Percentiles rank a stretch among this genome's conserved stretches.
These are phyloP conservation scores for Metarhizium sp. DNA, from an alignment of 2,329 filamentous ascomycete genomes.

Conservation along the genomic window DNA sequence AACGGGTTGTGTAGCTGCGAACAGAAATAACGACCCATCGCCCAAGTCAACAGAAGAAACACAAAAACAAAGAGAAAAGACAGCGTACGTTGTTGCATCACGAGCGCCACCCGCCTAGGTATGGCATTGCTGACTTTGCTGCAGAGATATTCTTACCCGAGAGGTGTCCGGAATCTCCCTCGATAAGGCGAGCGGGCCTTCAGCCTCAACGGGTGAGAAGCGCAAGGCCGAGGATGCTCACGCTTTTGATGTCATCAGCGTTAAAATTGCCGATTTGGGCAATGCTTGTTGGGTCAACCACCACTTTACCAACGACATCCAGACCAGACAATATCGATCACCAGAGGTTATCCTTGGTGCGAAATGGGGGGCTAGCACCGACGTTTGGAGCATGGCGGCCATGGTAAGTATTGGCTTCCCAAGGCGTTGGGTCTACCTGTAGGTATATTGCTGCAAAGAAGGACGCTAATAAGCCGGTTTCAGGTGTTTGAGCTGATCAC, in stretches of 20 bases:
- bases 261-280: slow-evolving; percentile 96
- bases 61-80: slow-evolving; percentile 83
- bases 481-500: slow-evolving; percentile 97
- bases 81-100: slow-evolving; percentile 56
- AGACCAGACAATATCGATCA: slow-evolving; percentile 93
- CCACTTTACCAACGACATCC: slow-evolving; percentile 98
- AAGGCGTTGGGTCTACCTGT: not conserved
- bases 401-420: slow-evolving; percentile 61
- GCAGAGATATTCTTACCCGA: slow-evolving; percentile 76
- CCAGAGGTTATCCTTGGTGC: slow-evolving; percentile 93
- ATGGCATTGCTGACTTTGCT: slow-evolving; percentile 6
- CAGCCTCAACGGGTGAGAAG: slow-evolving; percentile 51
- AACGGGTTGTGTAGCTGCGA: slow-evolving; percentile 16
- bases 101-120: not conserved
- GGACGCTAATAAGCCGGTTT: not conserved
- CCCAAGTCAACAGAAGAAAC: slow-evolving; percentile 49
- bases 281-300: slow-evolving; percentile 99
- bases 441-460: not conserved
- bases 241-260: slow-evolving; percentile 71
- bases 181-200: slow-evolving; percentile 54
- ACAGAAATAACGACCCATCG: slow-evolving; percentile 32
- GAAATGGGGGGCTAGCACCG: slow-evolving; percentile 98
- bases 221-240: slow-evolving; percentile 48
- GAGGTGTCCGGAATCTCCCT: slow-evolving; percentile 94
- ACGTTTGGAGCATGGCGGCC: slow-evolving; percentile 98